These are phyloP conservation scores for Alopecurus myosuroides DNA, from an alignment of 176 grass and related monocot species.

Conservation along the genomic window DNA sequence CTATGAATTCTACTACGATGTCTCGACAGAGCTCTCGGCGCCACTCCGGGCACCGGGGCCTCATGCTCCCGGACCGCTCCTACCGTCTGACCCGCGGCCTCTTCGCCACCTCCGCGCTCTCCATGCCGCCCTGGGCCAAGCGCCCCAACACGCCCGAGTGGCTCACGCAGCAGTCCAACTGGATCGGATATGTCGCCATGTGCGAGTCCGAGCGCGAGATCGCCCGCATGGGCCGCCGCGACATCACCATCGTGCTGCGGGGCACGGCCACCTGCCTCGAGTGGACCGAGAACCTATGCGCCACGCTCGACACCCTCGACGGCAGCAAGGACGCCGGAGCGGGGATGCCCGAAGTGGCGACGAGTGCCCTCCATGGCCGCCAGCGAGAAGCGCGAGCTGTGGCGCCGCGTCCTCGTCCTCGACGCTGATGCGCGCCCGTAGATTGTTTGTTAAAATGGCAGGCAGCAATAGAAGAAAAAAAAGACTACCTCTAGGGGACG, in stretches of 20 bases:
- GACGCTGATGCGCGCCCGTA: no score
- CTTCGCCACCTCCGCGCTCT: conserved; percentile 73
- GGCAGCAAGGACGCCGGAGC: not conserved
- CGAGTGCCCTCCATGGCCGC: no score
- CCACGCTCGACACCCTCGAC: conserved; percentile 55
- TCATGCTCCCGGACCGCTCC: conserved; percentile 76
- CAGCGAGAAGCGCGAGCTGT: no score
- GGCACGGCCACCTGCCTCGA: conserved; percentile 90
- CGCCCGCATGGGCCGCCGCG: conserved; percentile 76
- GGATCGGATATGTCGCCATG: conserved; percentile 91
- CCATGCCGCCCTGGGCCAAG: conserved; percentile 63
- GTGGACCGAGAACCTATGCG: conserved; percentile 81
- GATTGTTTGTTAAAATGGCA: no score
- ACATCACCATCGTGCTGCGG: conserved; percentile 80
- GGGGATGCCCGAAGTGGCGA: no score
- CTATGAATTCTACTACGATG: no score
- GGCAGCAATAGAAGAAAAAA: no score
- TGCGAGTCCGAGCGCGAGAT: conserved; percentile 86
- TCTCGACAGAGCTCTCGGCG: no score
- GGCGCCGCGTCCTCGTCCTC: no score
- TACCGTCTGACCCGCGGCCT: conserved; percentile 81
- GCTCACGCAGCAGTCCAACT: conserved; percentile 86
- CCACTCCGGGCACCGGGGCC: conserved; percentile 45
- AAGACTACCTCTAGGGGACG: no score
- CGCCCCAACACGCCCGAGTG: conserved; percentile 59